Base-by-base conservation (phyloP, 2,329 filamentous ascomycete genomes). In the Pseudohalonectria lignicola region DNA sequence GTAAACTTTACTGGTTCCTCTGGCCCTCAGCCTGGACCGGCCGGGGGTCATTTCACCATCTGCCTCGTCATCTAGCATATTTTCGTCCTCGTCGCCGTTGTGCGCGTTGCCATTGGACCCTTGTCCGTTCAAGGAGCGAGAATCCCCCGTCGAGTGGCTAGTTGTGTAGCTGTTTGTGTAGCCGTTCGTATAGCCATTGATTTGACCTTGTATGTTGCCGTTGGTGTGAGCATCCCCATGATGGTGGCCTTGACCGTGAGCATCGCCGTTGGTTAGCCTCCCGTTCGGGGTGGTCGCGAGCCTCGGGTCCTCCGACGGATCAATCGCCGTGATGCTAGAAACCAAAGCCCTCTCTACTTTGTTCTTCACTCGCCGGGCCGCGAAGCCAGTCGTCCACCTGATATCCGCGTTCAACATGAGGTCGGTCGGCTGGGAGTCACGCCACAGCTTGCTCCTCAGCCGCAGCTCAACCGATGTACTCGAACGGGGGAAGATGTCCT, bases 21-120 rank as follows among this genome's bases (percentile, higher is more conserved):
- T 63, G 13, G 59, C 55, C 31, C 72, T 63, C 15, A 74, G 53
- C n/a, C n/a, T n/a, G 2, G 67, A 66, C 41, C 71, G 64, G 38
- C 62, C 71, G 0, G 71, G 70, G 2, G 71, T 75, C 12, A 61
- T 56, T 15, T 70, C 67, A 19, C 65, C 64, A 17, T 67, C 62
- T 6, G 49, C 44, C 8, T 64, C 62, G 26, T 69, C 68, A 20
- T 41, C 41, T 7, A 26, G 23, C n/a, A n/a, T n/a, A n/a, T n/a
- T n/a, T n/a, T n/a, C n/a, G 4, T 67, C 66, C 5, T 60, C 56
- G 13, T 68, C 62, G 26, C 63, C 58, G 3, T n/a, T n/a, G n/a
- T n/a, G n/a, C n/a, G n/a, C n/a, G n/a, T n/a, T n/a, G n/a, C n/a
- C n/a, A n/a, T n/a, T n/a, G n/a, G n/a, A n/a, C n/a, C n/a, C n/a